Evolutionary conservation across 2,329 filamentous ascomycete species (phyloP), one percentile per base, ranked within the genome.

Genomic region (Trichoderma koningii): DNA sequence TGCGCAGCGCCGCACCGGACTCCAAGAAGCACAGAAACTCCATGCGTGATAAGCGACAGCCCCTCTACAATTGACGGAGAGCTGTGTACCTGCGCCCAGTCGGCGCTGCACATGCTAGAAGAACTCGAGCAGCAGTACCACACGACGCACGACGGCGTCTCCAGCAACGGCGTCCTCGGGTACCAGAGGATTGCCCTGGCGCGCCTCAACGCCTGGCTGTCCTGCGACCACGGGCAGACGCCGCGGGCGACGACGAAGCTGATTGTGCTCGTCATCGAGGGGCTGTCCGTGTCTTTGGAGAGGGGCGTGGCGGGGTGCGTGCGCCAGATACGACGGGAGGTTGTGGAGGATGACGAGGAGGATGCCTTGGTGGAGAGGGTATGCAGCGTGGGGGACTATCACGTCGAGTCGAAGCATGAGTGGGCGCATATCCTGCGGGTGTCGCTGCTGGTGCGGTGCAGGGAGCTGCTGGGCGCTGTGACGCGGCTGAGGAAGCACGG

Each of bases 351-450:
- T 7, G 34, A 38, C 3, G 34, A 34, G 7, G 30, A 38, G 12
- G 12, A 10, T 14, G 21, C 47, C 10, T 44, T 15, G 3, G 38
- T 48, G 4, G 57, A 34, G 12, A 42, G 57, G 5, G 1, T 34
- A 7, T 61, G 57, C 47, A 61, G 30, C 3, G 57, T 61, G 41
- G 57, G 57, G 3, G 57, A 61, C 48, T 61, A 61, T 42, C 57
- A 61, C 5, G 57, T 61, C 19, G 57, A 61, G 19, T 44, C 57
- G 14, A 61, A 44, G 21, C 57, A 61, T 15, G 57, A 61, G 47
- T 61, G 57, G 57, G 57, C 48, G 15, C 57, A 61, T 30, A 61
- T 61, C 21, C 17, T 61, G 10, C 47, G 57, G 21, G 57, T 61
- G 1, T 52, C 57, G 14, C 26, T 61, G 26, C 7, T 61, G 34